Conservation (phyloP, 2,329 filamentous ascomycete species). For the Onygena corvina region DNA sequence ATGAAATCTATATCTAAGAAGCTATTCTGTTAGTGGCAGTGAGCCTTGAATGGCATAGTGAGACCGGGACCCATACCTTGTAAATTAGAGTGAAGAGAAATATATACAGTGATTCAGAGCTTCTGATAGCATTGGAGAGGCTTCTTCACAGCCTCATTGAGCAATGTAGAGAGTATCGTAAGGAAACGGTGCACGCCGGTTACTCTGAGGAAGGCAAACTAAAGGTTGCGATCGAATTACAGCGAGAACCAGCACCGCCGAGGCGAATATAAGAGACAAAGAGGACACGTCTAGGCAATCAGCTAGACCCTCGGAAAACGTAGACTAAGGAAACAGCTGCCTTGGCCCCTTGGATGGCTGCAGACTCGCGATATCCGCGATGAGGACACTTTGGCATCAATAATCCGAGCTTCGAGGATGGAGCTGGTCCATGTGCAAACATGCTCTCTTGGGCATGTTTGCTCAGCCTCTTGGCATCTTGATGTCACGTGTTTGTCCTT, state of each 20-base stretch:
- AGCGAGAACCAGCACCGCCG: neutral
- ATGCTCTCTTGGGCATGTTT: slow-evolving; percentile 13
- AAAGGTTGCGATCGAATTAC: slow-evolving; percentile 11
- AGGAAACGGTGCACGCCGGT: slow-evolving; percentile 6
- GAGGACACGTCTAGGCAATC: slow-evolving; percentile 14
- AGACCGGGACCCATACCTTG: slow-evolving; percentile 5
- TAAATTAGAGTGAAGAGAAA: slow-evolving; percentile 4
- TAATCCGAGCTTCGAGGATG: neutral
- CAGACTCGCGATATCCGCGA: neutral
- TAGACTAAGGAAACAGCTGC: neutral
- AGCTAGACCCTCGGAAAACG: neutral
- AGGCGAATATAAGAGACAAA: slow-evolving; percentile 7
- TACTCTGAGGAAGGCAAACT: neutral
- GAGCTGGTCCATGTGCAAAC: slow-evolving; percentile 13
- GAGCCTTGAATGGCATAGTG: neutral
- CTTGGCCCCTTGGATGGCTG: neutral
- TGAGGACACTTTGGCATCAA: slow-evolving; percentile 19
- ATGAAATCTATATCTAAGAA: neutral
- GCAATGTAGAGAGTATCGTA: neutral
- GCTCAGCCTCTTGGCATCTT: neutral
- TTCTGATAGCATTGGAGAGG: neutral
- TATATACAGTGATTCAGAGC: slow-evolving; percentile 9
- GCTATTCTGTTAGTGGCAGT: neutral
- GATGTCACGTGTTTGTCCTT: neutral
- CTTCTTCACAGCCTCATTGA: neutral